Evolutionary conservation across 345 rosid species (phyloP).

Genomic region (Boechera divaricarpa): DNA sequence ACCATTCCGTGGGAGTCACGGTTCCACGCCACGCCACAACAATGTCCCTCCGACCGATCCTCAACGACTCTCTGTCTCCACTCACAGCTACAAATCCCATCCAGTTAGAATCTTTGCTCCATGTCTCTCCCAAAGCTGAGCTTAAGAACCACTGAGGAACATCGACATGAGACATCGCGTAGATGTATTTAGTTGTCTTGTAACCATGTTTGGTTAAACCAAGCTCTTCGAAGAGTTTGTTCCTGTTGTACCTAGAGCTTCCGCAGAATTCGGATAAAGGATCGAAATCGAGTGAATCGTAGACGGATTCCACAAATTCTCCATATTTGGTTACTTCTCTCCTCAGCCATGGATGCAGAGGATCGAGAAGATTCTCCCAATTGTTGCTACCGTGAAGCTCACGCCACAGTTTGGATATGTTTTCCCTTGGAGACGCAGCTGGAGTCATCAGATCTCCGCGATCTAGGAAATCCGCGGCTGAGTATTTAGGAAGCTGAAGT

Average conservation of each 20-base stretch:
- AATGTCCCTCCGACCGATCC: constrained; percentile 67
- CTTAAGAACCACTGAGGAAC: constrained; percentile 64
- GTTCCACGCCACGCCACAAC: constrained; percentile 75
- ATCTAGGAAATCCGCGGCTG: constrained; percentile 60
- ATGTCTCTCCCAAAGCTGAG: constrained; percentile 50
- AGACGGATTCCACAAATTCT: constrained; percentile 61
- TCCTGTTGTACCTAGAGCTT: constrained; percentile 60
- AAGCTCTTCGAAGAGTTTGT: constrained; percentile 57
- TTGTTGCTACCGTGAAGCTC: constrained; percentile 54
- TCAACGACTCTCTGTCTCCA: constrained; percentile 47
- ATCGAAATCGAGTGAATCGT: constrained; percentile 69
- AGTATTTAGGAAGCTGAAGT: constrained; percentile 50
- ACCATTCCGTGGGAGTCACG: constrained; percentile 72
- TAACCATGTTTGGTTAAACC: constrained; percentile 61
- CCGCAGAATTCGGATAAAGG: constrained; percentile 68
- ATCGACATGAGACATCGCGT: constrained; percentile 70
- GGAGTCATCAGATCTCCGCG: constrained; percentile 66
- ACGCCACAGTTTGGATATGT: constrained; percentile 55
- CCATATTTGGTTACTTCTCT: constrained; percentile 66
- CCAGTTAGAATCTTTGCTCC: constrained; percentile 85
- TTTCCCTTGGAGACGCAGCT: constrained; percentile 58
- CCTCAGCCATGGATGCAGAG: constrained; percentile 60
- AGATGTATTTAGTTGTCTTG: constrained; percentile 58
- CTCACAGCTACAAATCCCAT: constrained; percentile 70
- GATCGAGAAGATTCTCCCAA: constrained; percentile 61